Evolutionary conservation across 2,329 filamentous ascomycete species (phyloP).

Genomic region (Microcyclospora tardicrescens): DNA sequence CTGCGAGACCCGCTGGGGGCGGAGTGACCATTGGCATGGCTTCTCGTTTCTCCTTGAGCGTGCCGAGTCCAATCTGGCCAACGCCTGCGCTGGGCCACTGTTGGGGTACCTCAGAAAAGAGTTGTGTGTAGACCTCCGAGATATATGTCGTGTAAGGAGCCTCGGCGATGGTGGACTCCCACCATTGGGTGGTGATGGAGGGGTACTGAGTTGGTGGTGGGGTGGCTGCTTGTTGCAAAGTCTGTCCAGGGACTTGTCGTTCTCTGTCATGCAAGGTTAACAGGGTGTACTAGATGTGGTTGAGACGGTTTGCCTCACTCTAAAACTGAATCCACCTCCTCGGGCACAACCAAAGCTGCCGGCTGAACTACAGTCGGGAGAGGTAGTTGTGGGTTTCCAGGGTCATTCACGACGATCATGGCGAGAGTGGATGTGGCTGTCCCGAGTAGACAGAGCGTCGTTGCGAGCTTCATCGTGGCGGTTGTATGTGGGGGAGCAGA

Average conservation of each 20-base stretch:
- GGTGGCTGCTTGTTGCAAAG: conserved; percentile 6
- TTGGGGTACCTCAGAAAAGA: conserved; percentile 17
- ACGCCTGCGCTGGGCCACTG: conserved; percentile 13
- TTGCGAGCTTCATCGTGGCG: too few species aligned
- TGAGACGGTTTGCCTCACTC: conserved; percentile 2
- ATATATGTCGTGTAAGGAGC: conserved; percentile 10
- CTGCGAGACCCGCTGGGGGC: conserved; percentile 12
- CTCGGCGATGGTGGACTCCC: conserved; percentile 6
- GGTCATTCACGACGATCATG: too few species aligned
- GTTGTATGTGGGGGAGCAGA: too few species aligned
- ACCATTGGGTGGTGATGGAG: conserved; percentile 15
- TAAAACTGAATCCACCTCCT: conserved; percentile 1
- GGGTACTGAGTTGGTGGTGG: conserved; percentile 7
- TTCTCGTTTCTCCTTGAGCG: conserved; percentile 5
- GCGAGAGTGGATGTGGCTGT: too few species aligned
- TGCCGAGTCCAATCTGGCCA: conserved; percentile 20
- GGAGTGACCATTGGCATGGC: neutral
- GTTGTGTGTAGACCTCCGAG: conserved; percentile 19
- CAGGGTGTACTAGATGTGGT: neutral
- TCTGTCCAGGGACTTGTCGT: conserved; percentile 8
- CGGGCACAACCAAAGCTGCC: neutral
- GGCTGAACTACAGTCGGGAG: neutral
- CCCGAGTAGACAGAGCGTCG: too few species aligned
- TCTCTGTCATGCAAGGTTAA: conserved; percentile 6
- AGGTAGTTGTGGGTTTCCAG: neutral